These are phyloP conservation scores for Postia placenta DNA, from an alignment of 768 basidiomycete genomes.

Conservation along the genomic window DNA sequence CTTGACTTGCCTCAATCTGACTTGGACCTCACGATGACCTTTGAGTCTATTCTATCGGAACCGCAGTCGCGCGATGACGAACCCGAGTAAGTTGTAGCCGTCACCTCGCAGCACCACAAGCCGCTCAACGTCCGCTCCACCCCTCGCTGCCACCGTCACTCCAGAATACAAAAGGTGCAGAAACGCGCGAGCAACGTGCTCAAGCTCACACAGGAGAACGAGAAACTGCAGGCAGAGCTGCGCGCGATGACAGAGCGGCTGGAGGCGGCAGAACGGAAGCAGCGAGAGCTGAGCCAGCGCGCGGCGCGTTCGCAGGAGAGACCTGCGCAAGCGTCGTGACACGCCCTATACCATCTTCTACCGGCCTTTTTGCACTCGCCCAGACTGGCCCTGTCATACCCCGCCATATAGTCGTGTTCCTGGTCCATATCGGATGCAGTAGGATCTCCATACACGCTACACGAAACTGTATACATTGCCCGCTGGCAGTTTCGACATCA, in stretches of 20 bases:
- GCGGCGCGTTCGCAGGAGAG: constrained; percentile 16
- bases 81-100: constrained; percentile 15
- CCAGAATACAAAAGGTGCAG: constrained; percentile 33
- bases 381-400: not conserved
- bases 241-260: constrained; percentile 69
- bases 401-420: too few species aligned
- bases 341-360: not conserved
- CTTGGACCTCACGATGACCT: constrained; percentile 23
- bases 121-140: not conserved
- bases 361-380: too few species aligned
- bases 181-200: constrained; percentile 76
- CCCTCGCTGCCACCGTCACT: not conserved
- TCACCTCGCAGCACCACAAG: not conserved
- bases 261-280: constrained; percentile 66
- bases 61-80: constrained; percentile 2
- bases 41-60: constrained; percentile 21
- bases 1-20: constrained; percentile 22
- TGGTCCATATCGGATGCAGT: too few species aligned
- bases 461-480: too few species aligned
- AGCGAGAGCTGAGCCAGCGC: constrained; percentile 40
- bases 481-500: too few species aligned
- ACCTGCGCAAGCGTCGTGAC: not conserved
- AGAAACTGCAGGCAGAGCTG: constrained; percentile 70
- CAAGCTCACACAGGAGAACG: constrained; percentile 73
- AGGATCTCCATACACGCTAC: too few species aligned